Percentiles rank a stretch among this genome's conserved stretches.
Evolutionary conservation across 2,329 filamentous ascomycete species (phyloP).

Genomic region (Alternaria infectoria): DNA sequence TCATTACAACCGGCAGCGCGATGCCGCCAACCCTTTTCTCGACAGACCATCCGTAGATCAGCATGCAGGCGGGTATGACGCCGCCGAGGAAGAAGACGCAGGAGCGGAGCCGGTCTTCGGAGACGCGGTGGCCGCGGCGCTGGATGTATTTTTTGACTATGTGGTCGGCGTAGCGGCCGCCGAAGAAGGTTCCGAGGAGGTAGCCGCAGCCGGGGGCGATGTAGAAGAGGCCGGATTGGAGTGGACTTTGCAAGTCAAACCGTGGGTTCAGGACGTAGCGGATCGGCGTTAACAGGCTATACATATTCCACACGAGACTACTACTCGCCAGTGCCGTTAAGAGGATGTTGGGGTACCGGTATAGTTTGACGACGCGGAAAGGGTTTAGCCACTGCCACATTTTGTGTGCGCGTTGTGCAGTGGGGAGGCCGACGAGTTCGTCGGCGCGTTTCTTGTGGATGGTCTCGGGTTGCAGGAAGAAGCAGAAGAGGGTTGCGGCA

Average conservation of each 20-base stretch:
- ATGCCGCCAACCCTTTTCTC: slow-evolving; percentile 63
- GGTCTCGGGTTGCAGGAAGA: slow-evolving; percentile 75
- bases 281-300: slow-evolving; percentile 68
- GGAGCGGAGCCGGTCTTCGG: slow-evolving; percentile 70
- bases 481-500: slow-evolving; percentile 63
- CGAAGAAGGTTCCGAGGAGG: slow-evolving; percentile 70
- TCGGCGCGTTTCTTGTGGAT: slow-evolving; percentile 68
- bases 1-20: slow-evolving; percentile 70
- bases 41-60: slow-evolving; percentile 72
- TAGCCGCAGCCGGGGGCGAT: slow-evolving; percentile 76
- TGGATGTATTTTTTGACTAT: slow-evolving; percentile 69
- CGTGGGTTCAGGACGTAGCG: slow-evolving; percentile 77
- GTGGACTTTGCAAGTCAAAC: slow-evolving; percentile 69
- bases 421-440: slow-evolving; percentile 64
- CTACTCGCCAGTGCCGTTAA: slow-evolving; percentile 63
- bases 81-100: slow-evolving; percentile 62
- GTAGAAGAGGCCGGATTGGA: slow-evolving; percentile 75
- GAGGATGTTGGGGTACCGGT: slow-evolving; percentile 72
- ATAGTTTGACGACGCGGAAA: slow-evolving; percentile 66
- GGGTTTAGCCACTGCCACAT: slow-evolving; percentile 72
- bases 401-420: slow-evolving; percentile 57
- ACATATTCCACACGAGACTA: slow-evolving; percentile 78
- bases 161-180: slow-evolving; percentile 74
- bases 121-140: slow-evolving; percentile 66
- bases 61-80: slow-evolving; percentile 66